These are phyloP conservation scores for Starmerella cellae DNA, from an alignment of 805 yeast genomes.

Conservation along the genomic window DNA sequence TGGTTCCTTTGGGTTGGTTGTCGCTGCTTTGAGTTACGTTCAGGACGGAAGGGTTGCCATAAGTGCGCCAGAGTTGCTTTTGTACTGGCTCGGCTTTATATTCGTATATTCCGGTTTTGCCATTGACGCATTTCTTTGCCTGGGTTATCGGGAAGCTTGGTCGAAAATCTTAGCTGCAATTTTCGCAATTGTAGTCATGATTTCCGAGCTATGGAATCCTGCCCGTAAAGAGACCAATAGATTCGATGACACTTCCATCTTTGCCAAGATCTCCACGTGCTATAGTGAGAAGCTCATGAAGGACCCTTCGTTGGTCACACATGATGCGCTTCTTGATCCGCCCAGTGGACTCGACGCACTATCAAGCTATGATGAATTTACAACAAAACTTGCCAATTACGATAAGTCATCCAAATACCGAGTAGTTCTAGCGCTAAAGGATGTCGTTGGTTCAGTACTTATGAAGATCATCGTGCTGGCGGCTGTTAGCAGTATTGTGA, in stretches of 20 bases:
- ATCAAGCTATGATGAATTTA: conserved; percentile 11
- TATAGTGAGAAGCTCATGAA: conserved; percentile 15
- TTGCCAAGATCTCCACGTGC: conserved; percentile 16
- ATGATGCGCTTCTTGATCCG: conserved; percentile 19
- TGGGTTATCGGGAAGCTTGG: background rate
- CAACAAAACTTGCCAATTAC: conserved; percentile 2
- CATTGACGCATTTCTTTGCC: conserved; percentile 12
- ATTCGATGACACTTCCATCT: conserved; percentile 17
- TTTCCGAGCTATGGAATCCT: conserved; percentile 10
- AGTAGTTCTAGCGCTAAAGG: conserved; percentile 11
- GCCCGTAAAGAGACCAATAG: background rate
- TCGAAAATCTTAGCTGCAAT: conserved; percentile 1
- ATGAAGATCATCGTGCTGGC: conserved; percentile 10
- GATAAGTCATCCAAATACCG: conserved; percentile 10
- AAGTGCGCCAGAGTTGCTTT: conserved; percentile 16
- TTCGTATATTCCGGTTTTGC: conserved; percentile 13
- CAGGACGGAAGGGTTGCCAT: conserved; percentile 23
- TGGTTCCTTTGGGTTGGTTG: conserved; percentile 7
- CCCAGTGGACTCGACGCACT: conserved; percentile 19
- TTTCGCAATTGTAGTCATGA: conserved; percentile 3
- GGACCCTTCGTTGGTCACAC: conserved; percentile 10
- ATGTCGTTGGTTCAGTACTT: conserved; percentile 3
- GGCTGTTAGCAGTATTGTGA: conserved; percentile 5
- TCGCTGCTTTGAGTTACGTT: conserved; percentile 12
- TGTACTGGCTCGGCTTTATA: conserved; percentile 19